Base-by-base conservation (phyloP, 768 basidiomycete genomes). In the Mrakia blollopis region DNA sequence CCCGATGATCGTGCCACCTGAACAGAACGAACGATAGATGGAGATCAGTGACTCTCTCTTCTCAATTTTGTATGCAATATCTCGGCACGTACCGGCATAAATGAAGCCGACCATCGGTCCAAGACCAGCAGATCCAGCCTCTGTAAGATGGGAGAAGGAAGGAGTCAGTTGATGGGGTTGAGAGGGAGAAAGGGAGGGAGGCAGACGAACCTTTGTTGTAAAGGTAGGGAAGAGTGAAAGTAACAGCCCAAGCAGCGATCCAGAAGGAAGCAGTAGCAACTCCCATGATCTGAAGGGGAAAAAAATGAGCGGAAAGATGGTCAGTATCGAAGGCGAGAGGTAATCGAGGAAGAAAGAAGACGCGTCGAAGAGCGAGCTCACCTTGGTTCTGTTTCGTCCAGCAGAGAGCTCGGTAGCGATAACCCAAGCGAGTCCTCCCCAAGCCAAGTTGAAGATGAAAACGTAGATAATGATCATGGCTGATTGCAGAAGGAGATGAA, bases 241-340 rank as follows among this genome's bases (percentile, higher is more conserved):
- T 81, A 47, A 82, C 81, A 60, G 79, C 83, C 82, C 82, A 84
- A 8, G 83, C 82, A 60, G 76, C 78, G 28, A 83, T 78, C 83
- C 83, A 84, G 81, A 84, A 84, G n/a, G 79, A 78, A 37, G 83
- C 82, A 16, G 83, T 84, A 44, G 82, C 83, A 73, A 83, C 79
- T 30, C 81, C 80, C 79, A 83, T 80, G 77, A 82, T 81, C 79
- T 50, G 47, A 21, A 9, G 47, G 21, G 3, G 47, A 50, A 5
- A 41, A 5, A 41, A 5, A 41, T 5, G 5, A 11, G 39, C n/a
- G n/a, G 44, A 44, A 50, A 50, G 18, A 50, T 2, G 47, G 47
- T 50, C 47, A 21, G 9, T 21, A 50, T 6, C 39, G 39, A 41
- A 11, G 39, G 18, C 3, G 18, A 18, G 3, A 44, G 47, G 2